A percentile compares a stretch with the other conserved stretches of the same genome.
phyloP scores from a whole-genome alignment of 208 protist genomes.

The Wallacemonas sp. region DNA sequence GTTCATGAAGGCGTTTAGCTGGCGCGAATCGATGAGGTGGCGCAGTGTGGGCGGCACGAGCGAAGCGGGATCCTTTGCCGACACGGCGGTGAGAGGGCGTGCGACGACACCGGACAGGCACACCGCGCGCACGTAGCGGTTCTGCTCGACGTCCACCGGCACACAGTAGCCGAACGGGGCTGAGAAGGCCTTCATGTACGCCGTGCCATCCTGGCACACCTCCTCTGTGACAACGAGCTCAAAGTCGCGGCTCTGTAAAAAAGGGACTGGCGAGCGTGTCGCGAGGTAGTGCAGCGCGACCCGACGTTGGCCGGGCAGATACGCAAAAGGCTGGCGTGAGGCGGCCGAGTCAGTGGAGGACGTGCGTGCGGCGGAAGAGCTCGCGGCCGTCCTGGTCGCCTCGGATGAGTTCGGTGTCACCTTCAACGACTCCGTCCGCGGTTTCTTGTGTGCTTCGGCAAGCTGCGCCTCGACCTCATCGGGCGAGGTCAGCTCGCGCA shows the following conservation, averaged over 20 bases:
- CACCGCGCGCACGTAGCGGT: conserved; percentile 65
- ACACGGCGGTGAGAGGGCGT: conserved; percentile 20
- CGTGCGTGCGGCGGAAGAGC: neutral
- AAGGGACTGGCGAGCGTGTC: conserved; percentile 47
- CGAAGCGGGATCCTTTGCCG: neutral
- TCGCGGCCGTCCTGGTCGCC: too few species aligned
- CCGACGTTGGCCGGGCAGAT: conserved; percentile 50
- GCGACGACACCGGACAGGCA: conserved; percentile 65
- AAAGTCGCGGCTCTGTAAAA: conserved; percentile 74
- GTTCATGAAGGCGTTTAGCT: neutral
- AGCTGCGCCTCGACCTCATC: neutral
- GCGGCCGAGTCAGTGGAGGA: neutral
- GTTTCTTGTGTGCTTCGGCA: neutral
- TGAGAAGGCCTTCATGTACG: conserved; percentile 72
- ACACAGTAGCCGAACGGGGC: conserved; percentile 50
- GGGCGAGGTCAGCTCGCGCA: conserved; percentile 41
- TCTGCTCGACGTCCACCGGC: conserved; percentile 52
- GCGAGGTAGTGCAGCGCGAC: conserved; percentile 75
- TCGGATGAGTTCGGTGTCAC: too few species aligned
- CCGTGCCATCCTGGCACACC: conserved; percentile 44
- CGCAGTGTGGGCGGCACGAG: neutral
- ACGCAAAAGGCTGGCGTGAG: conserved; percentile 14
- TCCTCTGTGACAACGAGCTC: conserved; percentile 73
- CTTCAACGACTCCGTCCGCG: neutral
- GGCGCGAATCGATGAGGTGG: neutral